A percentile compares a stretch with the other conserved stretches of the same genome.
phyloP scores from a whole-genome alignment of 2,329 filamentous ascomycete genomes.

The Pestalotiopsis sp. region DNA sequence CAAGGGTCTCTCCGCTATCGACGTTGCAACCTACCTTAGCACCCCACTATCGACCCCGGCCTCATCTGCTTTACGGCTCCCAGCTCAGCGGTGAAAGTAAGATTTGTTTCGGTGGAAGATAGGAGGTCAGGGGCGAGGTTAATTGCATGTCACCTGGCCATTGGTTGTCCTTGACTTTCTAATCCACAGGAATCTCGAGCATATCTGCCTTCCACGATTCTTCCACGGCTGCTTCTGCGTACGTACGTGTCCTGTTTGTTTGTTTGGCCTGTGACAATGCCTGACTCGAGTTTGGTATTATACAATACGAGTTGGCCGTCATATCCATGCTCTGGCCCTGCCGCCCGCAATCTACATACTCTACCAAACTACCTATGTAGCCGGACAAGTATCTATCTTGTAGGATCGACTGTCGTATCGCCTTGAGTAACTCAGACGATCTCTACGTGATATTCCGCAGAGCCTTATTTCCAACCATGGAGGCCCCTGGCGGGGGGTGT shows the following conservation, averaged over 20 bases:
- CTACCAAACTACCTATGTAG: background rate
- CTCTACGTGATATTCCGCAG: background rate
- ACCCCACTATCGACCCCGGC: constrained; percentile 2
- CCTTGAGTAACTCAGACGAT: background rate
- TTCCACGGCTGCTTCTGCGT: background rate
- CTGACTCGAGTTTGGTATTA: background rate
- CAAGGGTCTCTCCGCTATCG: background rate
- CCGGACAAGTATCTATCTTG: background rate
- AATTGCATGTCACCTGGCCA: background rate
- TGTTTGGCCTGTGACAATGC: background rate
- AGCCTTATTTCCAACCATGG: background rate
- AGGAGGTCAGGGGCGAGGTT: background rate
- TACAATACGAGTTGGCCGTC: background rate
- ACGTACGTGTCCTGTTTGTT: background rate
- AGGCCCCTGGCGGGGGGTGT: background rate
- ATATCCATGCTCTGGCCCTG: background rate
- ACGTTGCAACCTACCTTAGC: background rate
- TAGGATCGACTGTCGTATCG: background rate
- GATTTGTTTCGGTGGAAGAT: background rate
- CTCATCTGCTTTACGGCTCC: background rate
- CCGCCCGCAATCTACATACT: background rate
- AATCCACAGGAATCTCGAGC: background rate
- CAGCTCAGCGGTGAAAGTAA: background rate
- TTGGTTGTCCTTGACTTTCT: background rate
- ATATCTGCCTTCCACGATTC: background rate